Evolutionary conservation across 352 stramenopile species (phyloP), one percentile per base, ranked within the genome.

Genomic region (Globisporangium emineosum): DNA sequence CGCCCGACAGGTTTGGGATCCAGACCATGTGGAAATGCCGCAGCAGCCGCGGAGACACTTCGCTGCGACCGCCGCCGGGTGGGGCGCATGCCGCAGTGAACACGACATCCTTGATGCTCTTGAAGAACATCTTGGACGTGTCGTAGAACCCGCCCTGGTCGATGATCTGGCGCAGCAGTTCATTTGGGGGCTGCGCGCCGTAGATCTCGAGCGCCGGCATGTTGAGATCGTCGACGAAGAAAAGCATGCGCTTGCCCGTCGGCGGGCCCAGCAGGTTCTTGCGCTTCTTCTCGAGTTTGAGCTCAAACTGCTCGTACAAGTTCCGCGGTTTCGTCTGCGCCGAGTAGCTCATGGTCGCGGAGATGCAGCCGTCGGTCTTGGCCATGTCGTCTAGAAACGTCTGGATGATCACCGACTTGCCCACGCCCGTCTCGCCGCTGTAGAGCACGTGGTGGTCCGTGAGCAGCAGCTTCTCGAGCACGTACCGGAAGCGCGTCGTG

Each of bases 101-200:
- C 0, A 93, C 83, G 3, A 96, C 78, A 54, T 98, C 91, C 30
- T 88, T 89, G 6, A 97, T 79, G 40, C 90, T 78, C 65, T 98
- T 98, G 63, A 97, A 96, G 58, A 98, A 97, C 76, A 98, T 88
- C 51, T 98, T 98, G 7, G 84, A 72, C 12, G 86, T 96, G 66
- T 98, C 93, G 71, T 98, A 98, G 56, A 83, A 97, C 0, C 88
- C 88, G 8, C 77, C 77, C 60, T 97, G 88, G 59, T 98, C 93
- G 19, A 98, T 89, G 45, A 97, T 81, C 65, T 98, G 93, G 19
- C 93, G 81, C 19, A 98, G 65, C 9, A 98, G 73, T 56, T 98
- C 90, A 57, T 97, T 98, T 6, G 89, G 91, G 32, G 93, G 93
- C 66, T 98, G 92, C 1, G 93, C 91, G 12, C 93, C 93, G 71